Evolutionary conservation across 441 rosid genomes (phyloP), one percentile per base, ranked within the genome.

Genomic region (Aleurites moluccanus): DNA sequence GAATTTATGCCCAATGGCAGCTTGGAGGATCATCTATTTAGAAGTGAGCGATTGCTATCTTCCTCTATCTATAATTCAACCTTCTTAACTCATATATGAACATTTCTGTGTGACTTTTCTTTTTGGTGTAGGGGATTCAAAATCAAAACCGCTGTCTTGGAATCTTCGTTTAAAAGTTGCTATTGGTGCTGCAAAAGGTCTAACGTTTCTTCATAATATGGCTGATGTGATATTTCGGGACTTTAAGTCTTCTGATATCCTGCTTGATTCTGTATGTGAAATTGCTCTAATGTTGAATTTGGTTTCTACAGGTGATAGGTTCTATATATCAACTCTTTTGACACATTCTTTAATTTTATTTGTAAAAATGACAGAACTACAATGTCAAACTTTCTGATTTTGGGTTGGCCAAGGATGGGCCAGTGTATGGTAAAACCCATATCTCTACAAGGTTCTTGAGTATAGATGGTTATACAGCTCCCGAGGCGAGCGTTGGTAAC

Each of bases 371-470:
- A 74, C 87, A 96, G 98, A 87, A 81, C 69, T 92, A 85, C 50
- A 83, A 81, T 27, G 98, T 93, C n/a, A 96, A 93, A 75, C 97
- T 96, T 40, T 94, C 97, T 40, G 98, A 94, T 85, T 94, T 94
- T 44, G 98, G 98, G 30, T 82, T 94, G 73, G 98, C 98, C 76
- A 94, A 92, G 81, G 98, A 94, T 76, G 98, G 96, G 20, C 98
- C 98, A 52, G 28, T 82, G 11, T 92, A 86, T 23, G 85, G 83
- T 63, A 72, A 79, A 69, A 91, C 93, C 80, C 84, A 89, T 16
- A 90, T 33, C 25, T 64, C 28, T 16, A 40, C 98, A 27, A 87
- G 98, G 72, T 84, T 90, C 78, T 91, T 91, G 93, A 97, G 96
- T 1, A 92, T 95, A 35, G 77, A 81, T 27, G 98, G 98, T n/a